Evolutionary conservation across 75 land plant species (phyloP), one percentile per base, ranked within the genome.

Genomic region (Gnetum montanum): DNA sequence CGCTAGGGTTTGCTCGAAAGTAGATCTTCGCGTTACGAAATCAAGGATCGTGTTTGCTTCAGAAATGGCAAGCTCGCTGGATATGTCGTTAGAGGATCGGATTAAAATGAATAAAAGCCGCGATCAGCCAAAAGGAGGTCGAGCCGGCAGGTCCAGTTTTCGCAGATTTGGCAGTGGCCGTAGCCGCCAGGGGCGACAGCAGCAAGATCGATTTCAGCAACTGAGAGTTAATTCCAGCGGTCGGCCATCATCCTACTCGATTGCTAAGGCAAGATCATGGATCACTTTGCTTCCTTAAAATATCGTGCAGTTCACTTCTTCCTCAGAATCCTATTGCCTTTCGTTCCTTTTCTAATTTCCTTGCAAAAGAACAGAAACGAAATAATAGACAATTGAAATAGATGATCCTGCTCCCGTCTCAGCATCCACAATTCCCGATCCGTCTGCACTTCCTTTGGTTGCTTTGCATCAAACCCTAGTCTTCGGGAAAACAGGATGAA

Each of bases 11-110:
- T 8, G 19, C 4, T 49, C 33, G 11, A 24, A 7, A 18, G 18
- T 13, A 10, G 22, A 6, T 47, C 33, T 16, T 18, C 5, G 33
- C 20, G 18, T 52, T 2, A 52, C 22, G 11, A 33, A 24, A 12
- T 52, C 55, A 5, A 52, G 24, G 36, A 31, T 52, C 55, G 36
- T 31, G 0, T 52, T 24, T 33, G 15, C 20, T n/a, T n/a, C n/a
- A n/a, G n/a, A n/a, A n/a, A 63, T 63, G 66, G 38, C 66, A 46
- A 63, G 11, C 20, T 10, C 63, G 8, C 51, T 74, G 41, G 77
- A 74, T 33, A 74, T 74, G 76, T 50, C 77, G 3, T 64, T 74
- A 12, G 77, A 74, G 6, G 63, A 71, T 36, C 33, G 71, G 58
- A 71, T 74, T 51, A 74, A 71, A 64, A 65, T 31, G 68, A 74